phyloP scores from a whole-genome alignment of 192 early-diverging fungal genomes.

The Coemansia sp. region DNA sequence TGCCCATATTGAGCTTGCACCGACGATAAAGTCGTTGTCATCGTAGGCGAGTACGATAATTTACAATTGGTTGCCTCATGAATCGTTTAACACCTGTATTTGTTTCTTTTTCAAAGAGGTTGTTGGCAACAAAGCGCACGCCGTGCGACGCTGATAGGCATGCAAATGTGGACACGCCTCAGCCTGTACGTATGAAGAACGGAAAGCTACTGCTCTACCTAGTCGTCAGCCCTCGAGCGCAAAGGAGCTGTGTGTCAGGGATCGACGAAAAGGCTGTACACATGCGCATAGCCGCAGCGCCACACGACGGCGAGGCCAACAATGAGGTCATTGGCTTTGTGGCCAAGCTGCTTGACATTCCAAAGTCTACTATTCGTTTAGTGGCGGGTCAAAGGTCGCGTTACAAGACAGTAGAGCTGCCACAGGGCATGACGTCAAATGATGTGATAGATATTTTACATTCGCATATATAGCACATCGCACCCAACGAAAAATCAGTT shows the following conservation, averaged over 20 bases:
- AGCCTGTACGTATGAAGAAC: slow-evolving; percentile 4
- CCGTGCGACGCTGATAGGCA: background rate
- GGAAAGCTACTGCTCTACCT: slow-evolving; percentile 10
- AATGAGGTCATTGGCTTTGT: slow-evolving; percentile 28
- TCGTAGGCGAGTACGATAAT: background rate
- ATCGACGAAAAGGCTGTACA: slow-evolving; percentile 14
- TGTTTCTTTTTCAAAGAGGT: background rate
- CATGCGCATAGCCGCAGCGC: slow-evolving; percentile 34
- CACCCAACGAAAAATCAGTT: too few species aligned
- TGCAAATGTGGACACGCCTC: background rate
- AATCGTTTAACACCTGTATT: background rate
- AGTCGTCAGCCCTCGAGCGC: slow-evolving; percentile 19
- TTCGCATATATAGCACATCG: slow-evolving; percentile 4
- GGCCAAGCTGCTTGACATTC: slow-evolving; percentile 19
- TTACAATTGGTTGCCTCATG: background rate
- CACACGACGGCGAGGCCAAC: slow-evolving; percentile 38
- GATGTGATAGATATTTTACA: slow-evolving; percentile 8
- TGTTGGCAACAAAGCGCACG: background rate
- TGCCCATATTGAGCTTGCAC: background rate
- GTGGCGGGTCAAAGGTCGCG: slow-evolving; percentile 17
- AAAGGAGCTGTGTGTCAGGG: slow-evolving; percentile 5
- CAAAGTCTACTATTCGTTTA: slow-evolving; percentile 13
- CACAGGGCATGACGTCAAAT: background rate
- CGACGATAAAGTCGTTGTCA: background rate
- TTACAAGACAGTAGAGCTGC: slow-evolving; percentile 20